Percentiles rank a stretch among this genome's conserved stretches.
Conservation (phyloP, 345 rosid genomes). For the Clausena lansium region DNA sequence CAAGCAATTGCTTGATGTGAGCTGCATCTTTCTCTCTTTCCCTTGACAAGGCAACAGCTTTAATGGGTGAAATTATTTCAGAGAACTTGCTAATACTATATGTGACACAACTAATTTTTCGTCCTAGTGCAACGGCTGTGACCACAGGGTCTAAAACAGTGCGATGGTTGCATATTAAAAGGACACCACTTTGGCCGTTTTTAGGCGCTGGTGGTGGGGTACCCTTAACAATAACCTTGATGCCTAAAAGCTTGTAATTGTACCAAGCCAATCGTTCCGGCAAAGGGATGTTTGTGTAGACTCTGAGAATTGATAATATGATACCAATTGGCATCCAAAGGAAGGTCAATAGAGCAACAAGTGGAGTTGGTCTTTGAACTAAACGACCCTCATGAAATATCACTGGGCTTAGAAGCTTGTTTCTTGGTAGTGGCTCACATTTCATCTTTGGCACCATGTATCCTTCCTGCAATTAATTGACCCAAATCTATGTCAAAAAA, state of each 20-base stretch:
- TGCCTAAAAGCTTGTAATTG: constrained; percentile 56
- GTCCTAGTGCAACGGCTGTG: constrained; percentile 74
- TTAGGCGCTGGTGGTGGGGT: constrained; percentile 73
- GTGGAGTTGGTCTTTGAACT: constrained; percentile 66
- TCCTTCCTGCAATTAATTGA: constrained; percentile 50
- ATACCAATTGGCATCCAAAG: constrained; percentile 70
- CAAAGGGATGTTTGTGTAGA: constrained; percentile 62
- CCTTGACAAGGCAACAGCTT: constrained; percentile 85
- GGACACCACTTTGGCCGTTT: constrained; percentile 75
- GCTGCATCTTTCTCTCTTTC: constrained; percentile 80
- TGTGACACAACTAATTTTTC: constrained; percentile 93
- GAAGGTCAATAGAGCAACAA: constrained; percentile 61
- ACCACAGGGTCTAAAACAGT: constrained; percentile 78
- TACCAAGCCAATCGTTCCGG: constrained; percentile 62
- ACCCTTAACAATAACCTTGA: constrained; percentile 55
- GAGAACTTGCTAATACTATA: constrained; percentile 92
- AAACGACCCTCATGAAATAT: constrained; percentile 77
- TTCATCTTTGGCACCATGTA: constrained; percentile 61
- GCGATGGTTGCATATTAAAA: constrained; percentile 88
- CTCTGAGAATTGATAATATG: constrained; percentile 49
- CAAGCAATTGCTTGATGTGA: constrained; percentile 63
- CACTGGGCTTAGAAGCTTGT: constrained; percentile 65
- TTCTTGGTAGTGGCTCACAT: constrained; percentile 68
- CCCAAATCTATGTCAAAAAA: background rate
- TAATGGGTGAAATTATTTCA: constrained; percentile 83